Base-by-base conservation (phyloP, 225 moss, liverwort and hornwort species). In the Climacium dendroides region DNA sequence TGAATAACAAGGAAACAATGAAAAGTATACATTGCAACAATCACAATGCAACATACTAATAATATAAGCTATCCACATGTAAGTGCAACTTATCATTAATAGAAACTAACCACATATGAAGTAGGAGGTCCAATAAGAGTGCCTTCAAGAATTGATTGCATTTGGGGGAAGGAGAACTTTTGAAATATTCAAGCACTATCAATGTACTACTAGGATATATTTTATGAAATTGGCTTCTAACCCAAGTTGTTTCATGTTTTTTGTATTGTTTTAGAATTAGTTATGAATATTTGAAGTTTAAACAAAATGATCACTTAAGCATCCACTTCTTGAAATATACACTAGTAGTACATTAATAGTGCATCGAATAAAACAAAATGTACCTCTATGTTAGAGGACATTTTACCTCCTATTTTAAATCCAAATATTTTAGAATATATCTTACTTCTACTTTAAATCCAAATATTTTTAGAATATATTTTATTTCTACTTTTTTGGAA, bases 381-480 rank as follows among this genome's bases (percentile, higher is more conserved):
- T 14, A 35, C 22, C 11, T 19, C 2, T 30, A 0, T 1, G 0
- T 20, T 50, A 74, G 11, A 13, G 0, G 20, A 50, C 0, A 0
- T 30, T 30, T 47, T 73, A n/a, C n/a, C n/a, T n/a, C n/a, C 39
- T 69, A 69, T 13, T 7, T 24, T 39, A 11, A n/a, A 20, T 66
- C 13, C 39, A 67, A 64, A 18, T 39, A 34, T 69, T 7, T 37
- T 15, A 70, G 5, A 5, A 70, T 41, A 69, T 14, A 15, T 70
- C 23, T 15, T 71, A n/a, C n/a, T n/a, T n/a, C 39, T 69, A 69
- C 23, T 7, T 24, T 39, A 11, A n/a, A 20, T 66, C 13, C 39
- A 67, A 64, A 18, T 39, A 34, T 8, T 69, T 7, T 37, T 15
- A 70, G 5, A 5, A 70, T 41, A 69, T 14, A 15, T 70, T 26